These are phyloP conservation scores for Trichophyton verrucosum DNA, from an alignment of 2,329 filamentous ascomycete genomes.

Conservation along the genomic window DNA sequence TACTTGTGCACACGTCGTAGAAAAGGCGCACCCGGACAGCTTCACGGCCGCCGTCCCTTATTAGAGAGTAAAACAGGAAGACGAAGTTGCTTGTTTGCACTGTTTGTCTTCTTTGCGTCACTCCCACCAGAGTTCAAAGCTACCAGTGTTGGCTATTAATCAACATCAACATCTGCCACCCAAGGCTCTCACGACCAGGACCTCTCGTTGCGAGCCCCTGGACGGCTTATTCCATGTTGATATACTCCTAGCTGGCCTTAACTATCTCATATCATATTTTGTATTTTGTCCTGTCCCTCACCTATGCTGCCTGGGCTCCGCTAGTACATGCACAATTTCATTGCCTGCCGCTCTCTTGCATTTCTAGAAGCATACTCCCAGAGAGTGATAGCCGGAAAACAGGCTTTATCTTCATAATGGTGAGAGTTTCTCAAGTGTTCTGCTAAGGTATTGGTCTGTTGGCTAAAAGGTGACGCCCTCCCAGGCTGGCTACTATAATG, in stretches of 20 bases:
- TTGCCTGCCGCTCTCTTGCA: background rate
- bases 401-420: background rate
- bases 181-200: background rate
- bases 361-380: background rate
- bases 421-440: background rate
- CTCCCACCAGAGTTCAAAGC: background rate
- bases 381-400: background rate
- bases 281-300: background rate
- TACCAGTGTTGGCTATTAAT: background rate
- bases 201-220: no score
- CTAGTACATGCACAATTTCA: background rate
- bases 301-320: background rate
- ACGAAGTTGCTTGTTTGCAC: slow-evolving; percentile 2
- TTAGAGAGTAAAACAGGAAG: background rate
- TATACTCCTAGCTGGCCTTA: no score
- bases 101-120: slow-evolving; percentile 24
- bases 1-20: background rate
- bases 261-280: no score
- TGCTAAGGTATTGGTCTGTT: background rate
- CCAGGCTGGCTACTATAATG: slow-evolving; percentile 36
- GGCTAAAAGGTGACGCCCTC: background rate
- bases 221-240: no score
- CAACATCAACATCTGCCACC: background rate
- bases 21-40: background rate
- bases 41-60: background rate